Evolutionary conservation across 495 filamentous ascomycete genomes (phyloP), one percentile per base, ranked within the genome.

Genomic region (Penicillium lagena): DNA sequence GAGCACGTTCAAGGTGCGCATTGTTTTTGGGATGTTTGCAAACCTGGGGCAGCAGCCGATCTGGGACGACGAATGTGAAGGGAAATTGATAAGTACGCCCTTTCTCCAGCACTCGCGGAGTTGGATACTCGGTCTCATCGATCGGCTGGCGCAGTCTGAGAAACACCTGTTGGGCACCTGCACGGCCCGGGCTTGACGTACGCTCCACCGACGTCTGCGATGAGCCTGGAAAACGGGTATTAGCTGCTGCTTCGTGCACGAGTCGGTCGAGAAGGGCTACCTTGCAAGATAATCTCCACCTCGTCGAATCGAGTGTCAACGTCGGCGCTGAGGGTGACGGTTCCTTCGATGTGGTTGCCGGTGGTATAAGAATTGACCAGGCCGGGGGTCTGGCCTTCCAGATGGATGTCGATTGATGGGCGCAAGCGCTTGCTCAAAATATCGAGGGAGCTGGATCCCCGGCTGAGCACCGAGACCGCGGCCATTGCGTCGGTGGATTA

Each of bases 61-160:
- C 73, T 1, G 94, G 93, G 10, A 97, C 78, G 32, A 88, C 83
- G 55, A 98, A 98, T 47, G 80, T 82, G 67, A 96, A 98, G 2
- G 89, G 86, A 42, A 95, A 82, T 11, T 62, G 80, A 60, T 90
- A 88, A 22, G 68, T 76, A 39, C 67, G 69, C 4, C 81, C 86
- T 2, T 78, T 72, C 59, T 87, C 78, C 10, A 89, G 63, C 14
- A 89, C 67, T 7, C 85, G 70, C 12, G 86, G 80, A 10, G 77
- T 71, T 0, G 90, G 90, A 51, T 90, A 87, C 2, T 71, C 65
- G 2, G 76, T 63, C 9, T 84, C 75, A 31, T 80, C 68, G 11
- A 91, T 79, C 5, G 94, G 93, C 70, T 95, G 91, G 35, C 71
- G 70, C 48, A 97, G 72, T 60, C 86, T 87, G 37, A 98, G 72